These are phyloP conservation scores for Kwoniella bestiolae DNA, from an alignment of 768 basidiomycete genomes.

Conservation along the genomic window DNA sequence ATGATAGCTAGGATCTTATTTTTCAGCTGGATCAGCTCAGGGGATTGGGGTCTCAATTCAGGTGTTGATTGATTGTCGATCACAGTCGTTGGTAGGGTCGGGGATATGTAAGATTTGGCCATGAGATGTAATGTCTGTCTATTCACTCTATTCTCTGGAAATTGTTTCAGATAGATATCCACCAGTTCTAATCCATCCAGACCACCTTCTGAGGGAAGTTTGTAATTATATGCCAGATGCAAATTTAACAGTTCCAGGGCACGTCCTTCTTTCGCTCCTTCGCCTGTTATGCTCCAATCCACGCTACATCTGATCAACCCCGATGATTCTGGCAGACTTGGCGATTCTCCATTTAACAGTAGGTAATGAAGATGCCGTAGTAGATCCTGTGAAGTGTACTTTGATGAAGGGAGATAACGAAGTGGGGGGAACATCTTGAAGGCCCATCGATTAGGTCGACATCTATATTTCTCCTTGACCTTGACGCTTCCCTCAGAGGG, in stretches of 20 bases:
- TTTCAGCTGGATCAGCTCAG: not conserved
- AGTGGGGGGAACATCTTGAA: slow-evolving; percentile 19
- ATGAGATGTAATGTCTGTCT: slow-evolving; percentile 14
- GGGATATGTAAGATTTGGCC: slow-evolving; percentile 2
- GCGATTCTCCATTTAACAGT: slow-evolving; percentile 6
- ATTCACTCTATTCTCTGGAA: not conserved
- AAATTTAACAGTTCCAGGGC: slow-evolving; percentile 10
- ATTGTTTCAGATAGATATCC: not conserved
- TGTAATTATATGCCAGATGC: slow-evolving; percentile 9
- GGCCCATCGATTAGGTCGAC: slow-evolving; percentile 20
- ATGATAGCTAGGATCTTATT: slow-evolving; percentile 13
- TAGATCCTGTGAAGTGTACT: not conserved
- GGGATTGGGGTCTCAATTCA: not conserved
- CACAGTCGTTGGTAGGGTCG: too few relatives aligned
- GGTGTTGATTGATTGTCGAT: too few relatives aligned
- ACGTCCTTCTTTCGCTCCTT: slow-evolving; percentile 2
- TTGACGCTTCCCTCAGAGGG: not conserved
- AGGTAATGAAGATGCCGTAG: slow-evolving; percentile 17
- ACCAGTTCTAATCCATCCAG: slow-evolving; percentile 16
- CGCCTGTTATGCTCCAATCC: not conserved
- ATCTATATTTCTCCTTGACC: not conserved
- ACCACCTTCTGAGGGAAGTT: not conserved
- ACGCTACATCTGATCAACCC: not conserved
- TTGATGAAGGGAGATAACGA: not conserved
- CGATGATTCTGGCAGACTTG: slow-evolving; percentile 4